Base-by-base conservation (phyloP, 2,329 filamentous ascomycete genomes). In the Rutstroemia sp. region DNA sequence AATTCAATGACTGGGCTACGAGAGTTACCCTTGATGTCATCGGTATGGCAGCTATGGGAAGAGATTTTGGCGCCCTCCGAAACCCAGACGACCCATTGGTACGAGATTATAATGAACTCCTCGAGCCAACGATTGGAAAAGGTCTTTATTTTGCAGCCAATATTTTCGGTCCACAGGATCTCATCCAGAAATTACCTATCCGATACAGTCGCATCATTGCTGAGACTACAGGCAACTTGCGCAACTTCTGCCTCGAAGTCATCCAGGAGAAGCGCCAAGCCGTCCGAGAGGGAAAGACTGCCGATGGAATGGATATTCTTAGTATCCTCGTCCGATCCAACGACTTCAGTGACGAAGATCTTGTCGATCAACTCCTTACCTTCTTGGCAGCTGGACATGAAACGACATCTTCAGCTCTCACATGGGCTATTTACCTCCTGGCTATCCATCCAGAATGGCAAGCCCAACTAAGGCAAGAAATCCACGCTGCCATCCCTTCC, bases 291-390 rank as follows among this genome's bases (percentile, higher is more conserved):
- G 25, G 12, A 4, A 23, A 46, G 17, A 39, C 19, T 7, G n/a
- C 25, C 7, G 44, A 54, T n/a, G 44, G 44, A 19, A 71, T 80
- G 4, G 89, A 95, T 69, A 92, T 95, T 59, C 75, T 95, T 47
- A 89, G 86, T 0, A 84, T 92, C 0, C 88, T 89, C 17, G 76
- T 95, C 52, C 80, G 85, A 66, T 89, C 84, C 27, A 87, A 87
- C 48, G 82, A 77, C 16, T 94, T 95, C 71, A 79, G 73, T 10
- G 87, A 94, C 59, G 85, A 89, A 44, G 83, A 88, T 60, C 78
- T 95, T 16, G 81, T 89, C 38, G 87, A 94, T 68, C 89, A 95
- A 71, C 80, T 92, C 67, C 91, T 94, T 85, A 94, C 89, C 0
- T 94, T 94, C 73, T 79, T 95, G 7, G 87, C 86, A 2, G 89